phyloP scores from a whole-genome alignment of 1,284 basidiomycete species.

The Stereum hirsutum region DNA sequence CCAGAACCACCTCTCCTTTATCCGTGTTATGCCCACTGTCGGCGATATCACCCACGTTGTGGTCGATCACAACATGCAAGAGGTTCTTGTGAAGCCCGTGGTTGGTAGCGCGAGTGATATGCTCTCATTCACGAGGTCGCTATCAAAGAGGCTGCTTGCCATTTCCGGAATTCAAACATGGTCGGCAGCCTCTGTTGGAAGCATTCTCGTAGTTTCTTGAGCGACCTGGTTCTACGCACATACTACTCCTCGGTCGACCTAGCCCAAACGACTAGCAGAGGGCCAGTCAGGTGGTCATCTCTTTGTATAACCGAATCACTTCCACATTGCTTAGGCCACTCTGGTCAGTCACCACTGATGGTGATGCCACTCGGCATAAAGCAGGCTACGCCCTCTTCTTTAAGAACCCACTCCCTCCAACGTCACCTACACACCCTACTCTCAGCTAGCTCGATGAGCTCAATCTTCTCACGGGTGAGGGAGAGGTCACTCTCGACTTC shows the following conservation, averaged over 20 bases:
- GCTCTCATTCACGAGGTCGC: not conserved
- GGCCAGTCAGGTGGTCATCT: not conserved
- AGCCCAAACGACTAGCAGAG: not conserved
- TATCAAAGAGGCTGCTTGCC: not conserved
- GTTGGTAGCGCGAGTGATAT: too few species aligned
- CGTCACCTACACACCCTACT: not conserved
- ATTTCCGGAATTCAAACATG: not conserved
- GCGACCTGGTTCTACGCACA: not conserved
- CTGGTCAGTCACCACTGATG: slow-evolving; percentile 2
- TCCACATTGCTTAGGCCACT: not conserved
- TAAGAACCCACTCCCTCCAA: not conserved
- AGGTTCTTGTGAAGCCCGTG: too few species aligned
- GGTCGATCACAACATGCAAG: too few species aligned
- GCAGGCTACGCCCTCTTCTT: not conserved
- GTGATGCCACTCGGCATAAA: not conserved
- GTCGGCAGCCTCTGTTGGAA: slow-evolving; percentile 1
- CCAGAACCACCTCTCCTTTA: too few species aligned
- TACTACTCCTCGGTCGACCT: not conserved
- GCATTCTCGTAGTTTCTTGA: not conserved
- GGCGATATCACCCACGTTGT: too few species aligned
- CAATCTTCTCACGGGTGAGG: not conserved
- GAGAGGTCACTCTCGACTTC: slow-evolving; percentile 1
- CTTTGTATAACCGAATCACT: not conserved
- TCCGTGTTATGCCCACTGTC: too few species aligned
- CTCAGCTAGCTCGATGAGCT: not conserved